phyloP scores from a whole-genome alignment of 2,329 filamentous ascomycete genomes.

The Diaporthe ampelina region DNA sequence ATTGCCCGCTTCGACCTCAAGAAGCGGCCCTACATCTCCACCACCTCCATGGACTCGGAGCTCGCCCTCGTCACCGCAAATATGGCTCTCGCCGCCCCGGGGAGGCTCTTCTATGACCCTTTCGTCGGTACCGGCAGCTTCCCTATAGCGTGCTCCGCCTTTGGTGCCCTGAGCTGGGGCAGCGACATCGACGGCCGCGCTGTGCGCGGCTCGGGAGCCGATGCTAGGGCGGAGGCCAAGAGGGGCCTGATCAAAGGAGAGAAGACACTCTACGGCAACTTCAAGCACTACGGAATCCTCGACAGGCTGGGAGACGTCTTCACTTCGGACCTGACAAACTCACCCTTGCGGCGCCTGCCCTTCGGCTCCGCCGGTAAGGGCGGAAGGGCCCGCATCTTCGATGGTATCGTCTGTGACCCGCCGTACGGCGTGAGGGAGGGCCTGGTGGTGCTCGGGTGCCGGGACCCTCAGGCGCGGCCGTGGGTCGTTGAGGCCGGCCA shows the following conservation, averaged over 20 bases:
- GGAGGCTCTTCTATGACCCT: conserved; percentile 92
- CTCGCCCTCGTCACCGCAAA: conserved; percentile 93
- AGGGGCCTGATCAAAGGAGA: conserved; percentile 48
- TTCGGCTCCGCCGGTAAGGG: conserved; percentile 47
- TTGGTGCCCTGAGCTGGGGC: conserved; percentile 85
- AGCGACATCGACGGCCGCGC: conserved; percentile 95
- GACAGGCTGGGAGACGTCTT: conserved; percentile 81
- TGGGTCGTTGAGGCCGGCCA: conserved; percentile 78
- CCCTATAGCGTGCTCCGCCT: conserved; percentile 89
- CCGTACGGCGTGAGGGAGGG: conserved; percentile 97
- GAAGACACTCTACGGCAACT: conserved; percentile 76
- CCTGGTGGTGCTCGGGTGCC: conserved; percentile 85
- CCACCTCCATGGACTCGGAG: conserved; percentile 97
- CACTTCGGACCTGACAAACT: conserved; percentile 89
- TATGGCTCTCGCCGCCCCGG: conserved; percentile 84
- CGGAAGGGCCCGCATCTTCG: conserved; percentile 69
- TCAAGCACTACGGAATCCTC: conserved; percentile 83
- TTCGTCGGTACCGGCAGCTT: conserved; percentile 98
- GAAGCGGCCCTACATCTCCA: conserved; percentile 93
- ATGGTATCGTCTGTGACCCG: conserved; percentile 95
- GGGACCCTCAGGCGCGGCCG: conserved; percentile 72
- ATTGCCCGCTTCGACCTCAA: conserved; percentile 88
- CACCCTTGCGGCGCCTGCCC: conserved; percentile 72
- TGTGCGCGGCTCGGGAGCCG: conserved; percentile 75
- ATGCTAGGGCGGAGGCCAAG: conserved; percentile 58